Base-by-base conservation (phyloP, 306 rosid species). In the Citrullus mucosospermus region DNA sequence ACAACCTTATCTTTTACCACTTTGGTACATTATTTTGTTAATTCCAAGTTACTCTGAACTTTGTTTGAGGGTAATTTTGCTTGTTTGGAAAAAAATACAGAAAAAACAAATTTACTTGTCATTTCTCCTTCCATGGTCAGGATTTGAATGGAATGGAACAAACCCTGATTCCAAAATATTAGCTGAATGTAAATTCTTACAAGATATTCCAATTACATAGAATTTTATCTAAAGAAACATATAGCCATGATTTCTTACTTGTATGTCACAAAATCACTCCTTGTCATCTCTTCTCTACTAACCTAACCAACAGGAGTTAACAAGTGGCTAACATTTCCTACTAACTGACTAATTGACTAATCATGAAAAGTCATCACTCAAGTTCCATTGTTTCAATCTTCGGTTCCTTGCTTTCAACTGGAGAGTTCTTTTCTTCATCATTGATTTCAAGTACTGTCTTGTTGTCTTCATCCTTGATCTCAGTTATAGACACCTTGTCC, bases 321-420 rank as follows among this genome's bases (percentile, higher is more conserved):
- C 14, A 71, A 71, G 77, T 73, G 77, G 77, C 77, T 16, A 73
- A 30, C 41, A 16, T 73, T 73, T 73, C 36, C 60, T 30, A 73
- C 15, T 51, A 32, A 32, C 34, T 32, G 3, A 51, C 77, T 30
- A 18, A 17, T 48, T 3, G 38, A 61, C 5, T 34, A 36, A 14
- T 43, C 75, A 73, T 32, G 54, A 48, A 12, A 13, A 28, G 28
- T 8, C 44, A 25, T 51, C 44, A 73, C 77, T 73, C 61, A 50
- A 68, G 54, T 7, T 76, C 83, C 88, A 61, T 76, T 20, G 67
- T 81, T 55, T 80, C 85, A n/a, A 20, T 51, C 78, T 74, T 74
- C 3, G 60, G 60, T 73, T 73, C 61, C 22, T 15, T 50, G 75
- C 78, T 34, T 36, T 68, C 65, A 30, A 51, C 66, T 9, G 18